These are phyloP conservation scores for Claviceps sp. DNA, from an alignment of 2,329 filamentous ascomycete species.

Conservation along the genomic window DNA sequence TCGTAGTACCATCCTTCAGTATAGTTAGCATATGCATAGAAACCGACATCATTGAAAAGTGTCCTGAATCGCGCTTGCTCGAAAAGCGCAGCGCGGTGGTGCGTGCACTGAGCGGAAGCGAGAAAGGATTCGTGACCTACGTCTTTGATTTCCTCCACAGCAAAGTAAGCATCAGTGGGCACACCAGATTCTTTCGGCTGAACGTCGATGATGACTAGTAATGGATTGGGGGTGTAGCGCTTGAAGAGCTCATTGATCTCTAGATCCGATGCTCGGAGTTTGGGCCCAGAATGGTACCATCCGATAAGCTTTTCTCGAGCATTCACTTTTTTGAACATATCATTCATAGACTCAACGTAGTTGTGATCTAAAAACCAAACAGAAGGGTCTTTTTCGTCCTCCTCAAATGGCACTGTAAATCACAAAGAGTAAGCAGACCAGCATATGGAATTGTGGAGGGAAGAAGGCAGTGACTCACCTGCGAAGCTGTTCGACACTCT, in stretches of 20 bases:
- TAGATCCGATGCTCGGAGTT: slow-evolving; percentile 88
- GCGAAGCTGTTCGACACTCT: slow-evolving; percentile 98
- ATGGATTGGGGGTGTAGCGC: slow-evolving; percentile 90
- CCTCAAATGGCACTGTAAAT: slow-evolving; percentile 79
- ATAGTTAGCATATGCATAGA: background rate
- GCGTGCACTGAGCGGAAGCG: no score
- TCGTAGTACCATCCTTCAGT: slow-evolving; percentile 82
- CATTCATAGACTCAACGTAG: slow-evolving; percentile 98
- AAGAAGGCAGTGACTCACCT: slow-evolving; percentile 37
- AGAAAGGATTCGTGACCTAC: slow-evolving; percentile 37
- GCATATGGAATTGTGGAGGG: background rate
- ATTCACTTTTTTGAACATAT: slow-evolving; percentile 99
- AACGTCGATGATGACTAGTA: slow-evolving; percentile 96
- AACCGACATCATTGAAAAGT: background rate
- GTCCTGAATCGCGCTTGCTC: background rate
- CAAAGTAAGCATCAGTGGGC: slow-evolving; percentile 97
- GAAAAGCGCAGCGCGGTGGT: no score
- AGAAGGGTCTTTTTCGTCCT: slow-evolving; percentile 95
- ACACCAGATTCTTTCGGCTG: slow-evolving; percentile 97
- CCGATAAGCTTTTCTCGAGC: slow-evolving; percentile 96
- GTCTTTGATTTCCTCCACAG: slow-evolving; percentile 98
- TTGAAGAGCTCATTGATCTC: slow-evolving; percentile 99
- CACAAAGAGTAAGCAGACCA: slow-evolving; percentile 6
- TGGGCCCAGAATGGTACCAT: slow-evolving; percentile 98
- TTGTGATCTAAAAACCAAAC: slow-evolving; percentile 99